Percentiles rank a stretch among this genome's conserved stretches.
Evolutionary conservation across 2,329 filamentous ascomycete species (phyloP).

Genomic region (Ophiostoma perfectum): DNA sequence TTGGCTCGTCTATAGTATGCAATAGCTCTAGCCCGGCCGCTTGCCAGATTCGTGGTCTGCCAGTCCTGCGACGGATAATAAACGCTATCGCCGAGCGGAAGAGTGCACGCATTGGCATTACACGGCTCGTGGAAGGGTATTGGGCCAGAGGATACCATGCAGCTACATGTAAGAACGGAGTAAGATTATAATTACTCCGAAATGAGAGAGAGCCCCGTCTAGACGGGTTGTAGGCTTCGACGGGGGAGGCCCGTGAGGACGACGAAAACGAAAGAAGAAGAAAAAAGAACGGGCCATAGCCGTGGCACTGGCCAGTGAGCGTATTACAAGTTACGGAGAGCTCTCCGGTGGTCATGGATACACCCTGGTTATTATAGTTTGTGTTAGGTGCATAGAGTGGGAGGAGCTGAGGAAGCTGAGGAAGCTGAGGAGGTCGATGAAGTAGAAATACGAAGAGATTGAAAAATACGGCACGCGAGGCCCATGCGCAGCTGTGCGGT

Average conservation of each 20-base stretch:
- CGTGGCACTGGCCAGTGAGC: background rate
- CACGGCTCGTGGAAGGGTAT: background rate
- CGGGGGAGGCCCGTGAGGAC: slow-evolving; percentile 4
- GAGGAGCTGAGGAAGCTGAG: background rate
- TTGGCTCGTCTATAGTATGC: background rate
- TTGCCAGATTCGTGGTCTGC: slow-evolving; percentile 1
- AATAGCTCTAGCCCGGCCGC: background rate
- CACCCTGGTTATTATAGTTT: background rate
- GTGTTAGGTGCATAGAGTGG: background rate
- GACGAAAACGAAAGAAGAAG: background rate
- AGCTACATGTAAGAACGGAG: too few relatives aligned
- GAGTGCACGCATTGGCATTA: background rate
- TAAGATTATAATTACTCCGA: too few relatives aligned
- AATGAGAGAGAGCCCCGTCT: too few relatives aligned
- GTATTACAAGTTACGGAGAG: background rate
- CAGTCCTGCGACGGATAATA: background rate
- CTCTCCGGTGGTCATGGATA: background rate
- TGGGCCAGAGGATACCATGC: too few relatives aligned
- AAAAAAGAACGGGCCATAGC: slow-evolving; percentile 5
- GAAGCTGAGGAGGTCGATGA: background rate
- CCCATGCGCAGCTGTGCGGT: background rate
- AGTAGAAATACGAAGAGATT: background rate
- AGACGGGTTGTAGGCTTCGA: background rate
- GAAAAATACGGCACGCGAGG: background rate
- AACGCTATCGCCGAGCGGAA: background rate